Conservation (phyloP, 805 yeast species). For the Jamesozyma spencerorum region DNA sequence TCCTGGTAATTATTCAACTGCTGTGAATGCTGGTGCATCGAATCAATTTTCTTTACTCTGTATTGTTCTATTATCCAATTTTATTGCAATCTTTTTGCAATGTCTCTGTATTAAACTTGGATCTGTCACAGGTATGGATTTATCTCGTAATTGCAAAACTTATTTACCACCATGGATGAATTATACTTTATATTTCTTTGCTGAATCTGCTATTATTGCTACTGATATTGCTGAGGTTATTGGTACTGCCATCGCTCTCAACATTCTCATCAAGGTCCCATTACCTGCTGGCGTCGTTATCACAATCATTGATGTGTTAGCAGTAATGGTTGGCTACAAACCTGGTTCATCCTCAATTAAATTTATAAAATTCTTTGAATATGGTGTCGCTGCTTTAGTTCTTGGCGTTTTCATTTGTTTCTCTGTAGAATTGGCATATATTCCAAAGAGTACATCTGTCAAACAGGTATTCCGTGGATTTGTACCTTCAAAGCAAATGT, state of each 20-base stretch:
- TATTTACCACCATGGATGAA: constrained; percentile 64
- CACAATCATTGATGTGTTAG: constrained; percentile 72
- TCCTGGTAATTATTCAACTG: constrained; percentile 88
- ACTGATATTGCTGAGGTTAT: constrained; percentile 93
- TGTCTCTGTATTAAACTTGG: constrained; percentile 78
- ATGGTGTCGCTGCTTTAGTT: constrained; percentile 63
- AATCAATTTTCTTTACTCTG: constrained; percentile 66
- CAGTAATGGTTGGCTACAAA: constrained; percentile 70
- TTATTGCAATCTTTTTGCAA: constrained; percentile 77
- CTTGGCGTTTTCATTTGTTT: constrained; percentile 71
- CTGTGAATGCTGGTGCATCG: constrained; percentile 80
- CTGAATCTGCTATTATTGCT: constrained; percentile 82
- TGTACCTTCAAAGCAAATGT: constrained; percentile 46
- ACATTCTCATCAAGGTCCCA: constrained; percentile 67
- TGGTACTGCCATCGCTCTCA: constrained; percentile 82
- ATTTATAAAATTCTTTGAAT: constrained; percentile 66
- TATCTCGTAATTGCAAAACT: constrained; percentile 73
- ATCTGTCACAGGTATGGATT: constrained; percentile 79
- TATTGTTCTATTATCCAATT: constrained; percentile 64
- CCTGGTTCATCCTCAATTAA: constrained; percentile 66
- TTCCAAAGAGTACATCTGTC: constrained; percentile 37
- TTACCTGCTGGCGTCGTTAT: constrained; percentile 68
- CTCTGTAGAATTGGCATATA: constrained; percentile 56
- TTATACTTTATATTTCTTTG: constrained; percentile 55
- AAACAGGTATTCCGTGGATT: constrained; percentile 54